phyloP scores from a whole-genome alignment of 2,329 filamentous ascomycete species.

The Aspergillus sp. region DNA sequence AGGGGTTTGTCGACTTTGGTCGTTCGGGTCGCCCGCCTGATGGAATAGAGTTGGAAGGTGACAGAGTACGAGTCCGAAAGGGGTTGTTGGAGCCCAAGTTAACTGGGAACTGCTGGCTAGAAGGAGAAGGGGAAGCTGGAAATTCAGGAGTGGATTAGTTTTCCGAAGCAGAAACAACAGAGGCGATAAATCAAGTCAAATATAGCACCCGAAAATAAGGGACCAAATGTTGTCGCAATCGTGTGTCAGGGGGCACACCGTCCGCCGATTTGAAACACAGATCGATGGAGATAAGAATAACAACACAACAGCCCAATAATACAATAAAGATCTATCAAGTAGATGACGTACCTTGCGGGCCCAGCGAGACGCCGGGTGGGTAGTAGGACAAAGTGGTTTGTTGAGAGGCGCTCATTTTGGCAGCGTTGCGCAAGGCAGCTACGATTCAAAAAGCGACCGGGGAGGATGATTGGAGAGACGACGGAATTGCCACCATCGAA shows the following conservation, averaged over 20 bases:
- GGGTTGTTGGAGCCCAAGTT: slow-evolving; percentile 50
- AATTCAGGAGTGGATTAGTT: slow-evolving; percentile 6
- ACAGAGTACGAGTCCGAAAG: slow-evolving; percentile 49
- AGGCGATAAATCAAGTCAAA: slow-evolving; percentile 13
- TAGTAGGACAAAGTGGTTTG: slow-evolving; percentile 29
- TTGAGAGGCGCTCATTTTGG: slow-evolving; percentile 32
- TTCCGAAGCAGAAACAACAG: neutral
- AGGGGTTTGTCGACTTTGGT: slow-evolving; percentile 62
- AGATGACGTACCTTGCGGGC: slow-evolving; percentile 34
- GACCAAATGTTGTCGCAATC: slow-evolving; percentile 9
- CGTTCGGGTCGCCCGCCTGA: slow-evolving; percentile 40
- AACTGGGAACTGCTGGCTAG: slow-evolving; percentile 31
- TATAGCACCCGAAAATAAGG: slow-evolving; percentile 5
- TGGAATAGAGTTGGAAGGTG: slow-evolving; percentile 33
- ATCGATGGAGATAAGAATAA: slow-evolving; percentile 10
- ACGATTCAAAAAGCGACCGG: slow-evolving; percentile 11
- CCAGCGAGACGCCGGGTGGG: slow-evolving; percentile 33
- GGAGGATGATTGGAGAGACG: slow-evolving; percentile 15
- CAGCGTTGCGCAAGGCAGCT: slow-evolving; percentile 19
- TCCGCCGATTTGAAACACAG: slow-evolving; percentile 21
- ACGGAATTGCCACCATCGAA: slow-evolving; percentile 15
- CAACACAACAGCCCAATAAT: slow-evolving; percentile 7
- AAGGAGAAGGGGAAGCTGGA: slow-evolving; percentile 22
- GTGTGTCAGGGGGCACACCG: slow-evolving; percentile 16
- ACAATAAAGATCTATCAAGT: slow-evolving; percentile 11